Evolutionary conservation across 2,329 filamentous ascomycete genomes (phyloP), one percentile per base, ranked within the genome.

Genomic region (Fusarium praegraminearum): DNA sequence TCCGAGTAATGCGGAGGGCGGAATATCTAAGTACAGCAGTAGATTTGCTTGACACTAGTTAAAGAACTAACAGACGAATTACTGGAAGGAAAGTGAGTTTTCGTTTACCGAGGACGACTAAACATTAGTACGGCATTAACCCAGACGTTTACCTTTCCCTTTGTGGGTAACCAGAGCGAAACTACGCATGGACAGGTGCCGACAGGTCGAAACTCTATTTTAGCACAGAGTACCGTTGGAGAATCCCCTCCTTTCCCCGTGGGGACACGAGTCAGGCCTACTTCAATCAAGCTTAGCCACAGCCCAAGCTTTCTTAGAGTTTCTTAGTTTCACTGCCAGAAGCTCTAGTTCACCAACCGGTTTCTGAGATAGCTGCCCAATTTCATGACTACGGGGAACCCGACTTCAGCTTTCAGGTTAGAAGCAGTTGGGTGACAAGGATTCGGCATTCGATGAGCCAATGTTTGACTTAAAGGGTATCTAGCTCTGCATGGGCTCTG

Each of bases 181-280:
- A 35, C 18, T 12, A 11, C 18, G 24, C 35, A 36, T 20, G 13
- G n/a, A 28, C 24, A 41, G 49, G 7, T 52, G 33, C n/a, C 24
- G 49, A 28, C 38, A 35, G 49, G 49, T 28, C 30, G 12, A 28
- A 52, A 52, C 33, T 52, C 26, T 52, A 52, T 22, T 52, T 40
- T 24, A 26, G 49, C 24, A 10, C 49, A n/a, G 35, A 26, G 49
- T n/a, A 10, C 49, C 24, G 35, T 52, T 52, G 24, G 22, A 30
- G 10, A 12, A 18, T 28, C 49, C 28, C 44, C 44, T 46, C n/a
- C 7, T 46, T 46, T 46, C 44, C 49, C 33, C 49, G 35, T 26
- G 49, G 49, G 49, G 49, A 52, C 24, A 38, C 18, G 49, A 41
- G 35, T 52, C 49, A 52, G 33, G 5, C 18, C 38, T 15, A 35